Evolutionary conservation across 2,329 filamentous ascomycete species (phyloP).

Genomic region (Aspergillus sp.): DNA sequence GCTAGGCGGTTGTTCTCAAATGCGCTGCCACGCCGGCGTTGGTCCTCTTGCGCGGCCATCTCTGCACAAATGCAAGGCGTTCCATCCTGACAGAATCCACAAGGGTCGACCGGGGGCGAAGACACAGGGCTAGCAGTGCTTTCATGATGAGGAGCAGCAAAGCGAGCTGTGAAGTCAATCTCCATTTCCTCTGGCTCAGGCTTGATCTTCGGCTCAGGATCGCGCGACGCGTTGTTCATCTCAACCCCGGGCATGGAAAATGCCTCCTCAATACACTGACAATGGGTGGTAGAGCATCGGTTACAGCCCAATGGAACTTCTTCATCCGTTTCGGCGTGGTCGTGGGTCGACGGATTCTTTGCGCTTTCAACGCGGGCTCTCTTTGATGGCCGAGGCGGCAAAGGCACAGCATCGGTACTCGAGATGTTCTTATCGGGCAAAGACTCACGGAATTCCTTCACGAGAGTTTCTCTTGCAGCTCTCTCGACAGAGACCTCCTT

Average conservation of each 20-base stretch:
- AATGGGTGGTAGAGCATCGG: constrained; percentile 63
- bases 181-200: constrained; percentile 57
- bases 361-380: constrained; percentile 6
- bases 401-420: constrained; percentile 39
- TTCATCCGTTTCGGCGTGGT: constrained; percentile 22
- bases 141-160: constrained; percentile 48
- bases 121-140: constrained; percentile 28
- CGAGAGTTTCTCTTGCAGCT: constrained; percentile 44
- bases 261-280: constrained; percentile 60
- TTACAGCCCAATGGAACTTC: constrained; percentile 60
- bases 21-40: constrained; percentile 46
- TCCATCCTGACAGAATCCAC: constrained; percentile 79
- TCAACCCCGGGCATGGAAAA: constrained; percentile 49
- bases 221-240: constrained; percentile 51
- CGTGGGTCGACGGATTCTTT: constrained; percentile 11
- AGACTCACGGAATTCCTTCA: constrained; percentile 42
- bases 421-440: constrained; percentile 22
- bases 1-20: constrained; percentile 42
- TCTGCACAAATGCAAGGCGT: constrained; percentile 83
- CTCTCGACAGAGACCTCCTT: constrained; percentile 54
- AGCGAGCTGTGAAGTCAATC: constrained; percentile 71
- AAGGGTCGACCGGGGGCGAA: constrained; percentile 60
- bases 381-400: constrained; percentile 18
- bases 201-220: constrained; percentile 50
- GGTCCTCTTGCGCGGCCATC: constrained; percentile 48